phyloP scores from a whole-genome alignment of 495 filamentous ascomycete genomes.

The Choiromyces venosus region DNA sequence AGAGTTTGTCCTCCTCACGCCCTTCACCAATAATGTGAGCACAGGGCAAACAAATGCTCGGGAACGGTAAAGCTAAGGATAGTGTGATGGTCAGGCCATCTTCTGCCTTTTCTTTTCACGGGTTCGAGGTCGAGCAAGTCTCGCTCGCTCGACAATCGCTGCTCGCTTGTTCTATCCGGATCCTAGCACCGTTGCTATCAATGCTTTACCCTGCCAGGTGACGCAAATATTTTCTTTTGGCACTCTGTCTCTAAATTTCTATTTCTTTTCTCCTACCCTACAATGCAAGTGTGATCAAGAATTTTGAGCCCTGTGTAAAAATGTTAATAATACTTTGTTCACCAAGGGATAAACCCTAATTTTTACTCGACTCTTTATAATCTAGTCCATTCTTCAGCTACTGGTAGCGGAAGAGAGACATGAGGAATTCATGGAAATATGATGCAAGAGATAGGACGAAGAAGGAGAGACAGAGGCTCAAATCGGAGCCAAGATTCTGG shows the following conservation, averaged over 20 bases:
- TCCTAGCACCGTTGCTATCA: background rate
- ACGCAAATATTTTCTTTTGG: background rate
- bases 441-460: background rate
- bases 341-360: background rate
- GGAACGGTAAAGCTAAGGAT: background rate
- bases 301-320: background rate
- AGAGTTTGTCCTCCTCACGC: too few species aligned
- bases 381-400: background rate
- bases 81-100: background rate
- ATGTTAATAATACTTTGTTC: background rate
- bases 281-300: background rate
- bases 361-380: background rate
- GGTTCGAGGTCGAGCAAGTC: background rate
- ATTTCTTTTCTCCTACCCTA: background rate
- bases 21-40: too few species aligned
- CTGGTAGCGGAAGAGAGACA: background rate
- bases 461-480: background rate
- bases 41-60: background rate
- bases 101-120: background rate
- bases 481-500: background rate
- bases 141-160: background rate
- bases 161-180: background rate
- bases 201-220: background rate
- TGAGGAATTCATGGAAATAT: background rate
- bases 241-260: background rate